A percentile compares a stretch with the other conserved stretches of the same genome.
phyloP scores from a whole-genome alignment of 1,139 yeast genomes.

The Casaregolazyma lundiana region DNA sequence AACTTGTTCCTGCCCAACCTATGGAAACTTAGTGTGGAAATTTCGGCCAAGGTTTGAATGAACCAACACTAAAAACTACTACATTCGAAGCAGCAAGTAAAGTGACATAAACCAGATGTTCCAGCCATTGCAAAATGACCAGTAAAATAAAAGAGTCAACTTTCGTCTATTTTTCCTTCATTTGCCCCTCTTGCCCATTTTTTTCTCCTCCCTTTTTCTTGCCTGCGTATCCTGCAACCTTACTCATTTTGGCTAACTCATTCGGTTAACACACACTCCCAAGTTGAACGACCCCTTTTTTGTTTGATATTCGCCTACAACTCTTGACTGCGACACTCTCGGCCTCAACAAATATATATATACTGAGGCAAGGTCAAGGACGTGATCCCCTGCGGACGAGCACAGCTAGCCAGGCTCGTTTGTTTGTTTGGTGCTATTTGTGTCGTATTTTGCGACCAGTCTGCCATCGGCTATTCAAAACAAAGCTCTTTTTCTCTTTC shows the following conservation, averaged over 20 bases:
- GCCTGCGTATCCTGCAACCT: not conserved
- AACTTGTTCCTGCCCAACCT: not conserved
- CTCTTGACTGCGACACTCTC: too few species aligned
- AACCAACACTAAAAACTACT: not conserved
- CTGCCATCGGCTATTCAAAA: not conserved
- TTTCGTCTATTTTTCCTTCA: not conserved
- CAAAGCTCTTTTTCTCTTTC: not conserved
- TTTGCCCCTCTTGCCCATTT: not conserved
- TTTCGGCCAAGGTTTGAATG: too few species aligned
- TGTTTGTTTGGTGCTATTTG: not conserved
- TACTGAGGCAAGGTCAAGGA: not conserved
- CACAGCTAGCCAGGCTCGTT: not conserved
- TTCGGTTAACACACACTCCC: constrained; percentile 1
- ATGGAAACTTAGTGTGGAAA: not conserved
- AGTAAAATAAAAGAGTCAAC: not conserved
- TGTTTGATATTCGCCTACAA: constrained; percentile 1
- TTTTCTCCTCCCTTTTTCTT: not conserved
- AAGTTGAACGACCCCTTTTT: not conserved
- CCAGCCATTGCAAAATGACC: not conserved
- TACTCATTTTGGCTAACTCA: not conserved
- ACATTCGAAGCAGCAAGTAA: not conserved
- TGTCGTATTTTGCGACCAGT: not conserved
- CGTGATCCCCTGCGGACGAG: not conserved
- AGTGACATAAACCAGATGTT: not conserved
- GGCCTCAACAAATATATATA: too few species aligned